phyloP scores from a whole-genome alignment of 2,329 filamentous ascomycete genomes.

The Graphiopsis chlorocephala region DNA sequence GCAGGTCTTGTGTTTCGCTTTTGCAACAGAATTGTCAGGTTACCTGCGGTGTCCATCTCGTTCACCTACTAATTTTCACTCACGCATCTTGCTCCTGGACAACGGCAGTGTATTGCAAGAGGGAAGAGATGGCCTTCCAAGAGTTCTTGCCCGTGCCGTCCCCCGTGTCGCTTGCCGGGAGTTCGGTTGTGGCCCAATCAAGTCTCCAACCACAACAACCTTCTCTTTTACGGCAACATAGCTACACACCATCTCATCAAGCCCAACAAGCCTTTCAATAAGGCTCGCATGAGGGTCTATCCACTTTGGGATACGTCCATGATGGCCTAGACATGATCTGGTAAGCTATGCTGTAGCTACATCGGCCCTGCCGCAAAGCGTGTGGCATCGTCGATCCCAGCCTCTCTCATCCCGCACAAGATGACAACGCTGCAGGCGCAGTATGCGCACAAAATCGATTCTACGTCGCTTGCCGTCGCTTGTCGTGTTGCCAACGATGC shows the following conservation, averaged over 20 bases:
- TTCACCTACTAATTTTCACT: not conserved
- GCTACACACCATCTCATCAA: slow-evolving; percentile 1
- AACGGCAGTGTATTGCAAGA: not conserved
- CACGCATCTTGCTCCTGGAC: not conserved
- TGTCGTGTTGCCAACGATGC: not conserved
- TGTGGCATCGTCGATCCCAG: not conserved
- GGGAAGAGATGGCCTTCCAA: not conserved
- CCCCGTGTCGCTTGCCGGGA: not conserved
- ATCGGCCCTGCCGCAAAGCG: not conserved
- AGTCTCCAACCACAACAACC: not conserved
- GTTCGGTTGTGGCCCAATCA: not conserved
- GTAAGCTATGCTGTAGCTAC: not conserved
- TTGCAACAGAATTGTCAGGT: not conserved
- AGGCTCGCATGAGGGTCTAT: not conserved
- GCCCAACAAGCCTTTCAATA: not conserved
- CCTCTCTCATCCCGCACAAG: not conserved
- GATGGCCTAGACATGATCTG: not conserved
- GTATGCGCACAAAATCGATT: not conserved
- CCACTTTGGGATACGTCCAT: not conserved
- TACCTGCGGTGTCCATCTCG: not conserved
- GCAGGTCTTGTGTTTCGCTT: not conserved
- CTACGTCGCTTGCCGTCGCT: not conserved
- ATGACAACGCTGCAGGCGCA: not conserved
- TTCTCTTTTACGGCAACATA: not conserved
- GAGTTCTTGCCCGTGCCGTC: not conserved